Evolutionary conservation across 176 grass and related monocot species (phyloP).

Genomic region (Cenchrus fungigraminus): DNA sequence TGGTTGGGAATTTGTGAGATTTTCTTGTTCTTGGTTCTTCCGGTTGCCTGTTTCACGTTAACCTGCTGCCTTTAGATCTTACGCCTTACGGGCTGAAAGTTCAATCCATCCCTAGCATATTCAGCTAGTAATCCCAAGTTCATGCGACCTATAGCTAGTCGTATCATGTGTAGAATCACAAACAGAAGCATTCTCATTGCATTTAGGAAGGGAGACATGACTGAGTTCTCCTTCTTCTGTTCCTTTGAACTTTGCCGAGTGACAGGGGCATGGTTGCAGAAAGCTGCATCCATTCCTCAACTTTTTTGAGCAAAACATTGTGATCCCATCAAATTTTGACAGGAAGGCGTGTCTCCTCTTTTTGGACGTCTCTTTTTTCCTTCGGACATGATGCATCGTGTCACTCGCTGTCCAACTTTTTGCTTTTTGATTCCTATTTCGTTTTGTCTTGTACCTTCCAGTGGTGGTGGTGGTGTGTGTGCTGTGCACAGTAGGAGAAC

Average conservation of each 20-base stretch:
- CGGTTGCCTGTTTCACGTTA: neutral
- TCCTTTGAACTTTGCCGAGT: neutral
- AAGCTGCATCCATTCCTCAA: conserved; percentile 6
- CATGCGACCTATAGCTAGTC: neutral
- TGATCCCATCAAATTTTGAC: conserved; percentile 27
- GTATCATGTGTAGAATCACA: neutral
- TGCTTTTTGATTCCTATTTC: conserved; percentile 27
- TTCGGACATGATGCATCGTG: conserved; percentile 20
- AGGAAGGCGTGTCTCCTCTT: conserved; percentile 16
- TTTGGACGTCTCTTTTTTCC: conserved; percentile 19
- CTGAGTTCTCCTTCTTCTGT: neutral
- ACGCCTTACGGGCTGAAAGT: neutral
- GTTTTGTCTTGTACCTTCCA: neutral
- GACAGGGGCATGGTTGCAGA: neutral
- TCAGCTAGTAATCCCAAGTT: neutral
- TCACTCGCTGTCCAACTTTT: conserved; percentile 27
- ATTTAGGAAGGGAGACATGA: neutral
- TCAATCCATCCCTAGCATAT: neutral
- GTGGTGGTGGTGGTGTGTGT: neutral
- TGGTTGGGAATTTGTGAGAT: neutral
- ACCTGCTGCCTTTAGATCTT: neutral
- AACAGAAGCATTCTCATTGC: neutral
- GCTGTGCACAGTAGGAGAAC: neutral
- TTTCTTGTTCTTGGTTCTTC: neutral
- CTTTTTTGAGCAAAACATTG: conserved; percentile 37